These are phyloP conservation scores for Omphalotus olearius DNA, from an alignment of 1,284 basidiomycete genomes.

Conservation along the genomic window DNA sequence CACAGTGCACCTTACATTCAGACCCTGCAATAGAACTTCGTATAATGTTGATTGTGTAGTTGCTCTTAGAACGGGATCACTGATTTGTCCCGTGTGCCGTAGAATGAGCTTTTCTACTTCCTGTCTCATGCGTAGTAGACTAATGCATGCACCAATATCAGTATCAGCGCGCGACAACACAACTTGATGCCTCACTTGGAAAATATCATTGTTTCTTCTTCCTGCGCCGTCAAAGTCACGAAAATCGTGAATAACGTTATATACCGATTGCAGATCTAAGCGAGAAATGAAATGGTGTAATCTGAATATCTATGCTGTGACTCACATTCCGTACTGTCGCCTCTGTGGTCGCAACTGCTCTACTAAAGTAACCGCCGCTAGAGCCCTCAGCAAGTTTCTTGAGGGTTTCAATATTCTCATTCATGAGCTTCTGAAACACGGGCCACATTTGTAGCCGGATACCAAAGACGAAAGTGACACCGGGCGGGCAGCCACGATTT, in stretches of 20 bases:
- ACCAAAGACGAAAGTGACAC: slow-evolving; percentile 76
- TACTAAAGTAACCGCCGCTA: slow-evolving; percentile 61
- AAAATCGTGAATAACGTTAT: slow-evolving; percentile 76
- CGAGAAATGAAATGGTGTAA: slow-evolving; percentile 8
- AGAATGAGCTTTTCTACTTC: slow-evolving; percentile 81
- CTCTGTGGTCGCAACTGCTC: slow-evolving; percentile 66
- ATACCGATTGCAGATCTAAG: slow-evolving; percentile 62
- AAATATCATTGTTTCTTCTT: slow-evolving; percentile 93
- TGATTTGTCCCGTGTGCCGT: slow-evolving; percentile 66
- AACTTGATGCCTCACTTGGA: slow-evolving; percentile 63
- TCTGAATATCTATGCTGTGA: slow-evolving; percentile 10
- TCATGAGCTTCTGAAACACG: slow-evolving; percentile 83
- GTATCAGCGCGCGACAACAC: not conserved
- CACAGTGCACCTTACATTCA: slow-evolving; percentile 57
- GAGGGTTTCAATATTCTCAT: slow-evolving; percentile 76
- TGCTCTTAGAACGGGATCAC: slow-evolving; percentile 58
- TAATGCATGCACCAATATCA: slow-evolving; percentile 27
- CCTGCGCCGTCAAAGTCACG: slow-evolving; percentile 73
- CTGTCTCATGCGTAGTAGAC: slow-evolving; percentile 80
- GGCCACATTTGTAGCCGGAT: slow-evolving; percentile 88
- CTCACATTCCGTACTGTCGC: slow-evolving; percentile 57
- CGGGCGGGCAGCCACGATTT: slow-evolving; percentile 69
- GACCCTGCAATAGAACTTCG: slow-evolving; percentile 70
- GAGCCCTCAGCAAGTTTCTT: slow-evolving; percentile 77
- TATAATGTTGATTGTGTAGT: slow-evolving; percentile 73